These are phyloP conservation scores for Pythium oligandrum DNA, from an alignment of 352 stramenopile species.

Conservation along the genomic window DNA sequence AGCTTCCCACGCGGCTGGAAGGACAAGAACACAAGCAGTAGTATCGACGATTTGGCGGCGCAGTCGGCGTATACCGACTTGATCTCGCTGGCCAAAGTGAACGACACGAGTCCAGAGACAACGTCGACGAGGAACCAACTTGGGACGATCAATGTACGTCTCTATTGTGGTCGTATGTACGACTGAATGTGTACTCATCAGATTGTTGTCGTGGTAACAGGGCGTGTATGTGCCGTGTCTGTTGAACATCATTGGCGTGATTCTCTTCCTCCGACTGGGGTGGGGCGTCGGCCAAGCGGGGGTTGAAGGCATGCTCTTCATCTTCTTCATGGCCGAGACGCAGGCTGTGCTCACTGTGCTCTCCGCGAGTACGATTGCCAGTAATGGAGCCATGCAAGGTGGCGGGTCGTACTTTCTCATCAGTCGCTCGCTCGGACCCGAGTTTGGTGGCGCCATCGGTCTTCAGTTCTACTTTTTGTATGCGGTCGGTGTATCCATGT, in stretches of 20 bases:
- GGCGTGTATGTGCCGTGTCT: constrained; percentile 87
- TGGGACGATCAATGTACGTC: constrained; percentile 35
- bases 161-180: background rate
- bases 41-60: background rate
- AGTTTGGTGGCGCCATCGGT: constrained; percentile 87
- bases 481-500: constrained; percentile 64
- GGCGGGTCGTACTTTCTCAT: constrained; percentile 64
- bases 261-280: constrained; percentile 84
- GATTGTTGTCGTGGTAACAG: constrained; percentile 9
- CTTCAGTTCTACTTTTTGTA: constrained; percentile 89
- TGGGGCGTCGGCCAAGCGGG: constrained; percentile 85
- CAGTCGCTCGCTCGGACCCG: constrained; percentile 65
- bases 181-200: background rate
- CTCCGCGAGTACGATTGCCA: constrained; percentile 78
- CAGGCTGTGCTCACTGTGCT: constrained; percentile 75
- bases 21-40: constrained; percentile 3
- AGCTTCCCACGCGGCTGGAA: background rate
- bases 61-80: constrained; percentile 37
- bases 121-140: constrained; percentile 26
- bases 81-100: constrained; percentile 22
- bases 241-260: constrained; percentile 89
- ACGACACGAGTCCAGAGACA: background rate
- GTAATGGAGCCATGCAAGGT: constrained; percentile 79
- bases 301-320: constrained; percentile 62
- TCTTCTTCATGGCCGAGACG: constrained; percentile 58